Evolutionary conservation across 2,329 filamentous ascomycete genomes (phyloP), one percentile per base, ranked within the genome.

Genomic region (Onygenales sp.): DNA sequence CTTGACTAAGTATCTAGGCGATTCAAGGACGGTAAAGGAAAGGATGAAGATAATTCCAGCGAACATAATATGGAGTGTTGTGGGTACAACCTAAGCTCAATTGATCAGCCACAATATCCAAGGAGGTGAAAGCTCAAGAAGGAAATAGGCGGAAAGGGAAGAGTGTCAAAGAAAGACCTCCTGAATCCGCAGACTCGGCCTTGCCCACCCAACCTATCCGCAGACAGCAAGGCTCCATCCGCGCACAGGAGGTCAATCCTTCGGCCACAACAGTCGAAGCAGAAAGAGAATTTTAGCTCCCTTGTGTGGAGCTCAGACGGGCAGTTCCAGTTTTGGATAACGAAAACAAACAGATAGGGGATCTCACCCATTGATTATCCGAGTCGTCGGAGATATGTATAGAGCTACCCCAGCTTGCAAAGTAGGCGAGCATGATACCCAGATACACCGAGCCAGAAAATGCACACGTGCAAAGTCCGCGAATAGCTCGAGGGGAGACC

Each of bases 351-450:
- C 21, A 27, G 21, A 27, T 27, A 27, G 21, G 21, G 1, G 3
- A 27, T 27, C 51, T 41, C 55, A 86, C 76, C 79, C 79, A 76
- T 55, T 69, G 64, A 10, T 64, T 61, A 27, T 66, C 63, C n/a
- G 73, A 72, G 54, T 67, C 65, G 43, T 72, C 64, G 14, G 74
- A 73, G 58, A 72, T 75, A 61, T 81, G 73, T 27, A 80, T 65
- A 31, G 75, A 71, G n/a, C 72, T 75, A 11, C 83, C 83, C 64
- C 84, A 86, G 66, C 84, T 86, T 55, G 85, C 81, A 62, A 89
- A 91, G 71, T 90, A 92, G 7, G 85, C 86, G 13, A 91, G 75
- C 61, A 91, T 85, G 57, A 90, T 88, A 27, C 86, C 87, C 51
- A 87, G 69, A 63, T 91, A 91, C 21, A 91, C 87, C 49, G 85